Evolutionary conservation across 257 asterid genomes (phyloP), one percentile per base, ranked within the genome.

Genomic region (Lithospermum erythrorhizon): DNA sequence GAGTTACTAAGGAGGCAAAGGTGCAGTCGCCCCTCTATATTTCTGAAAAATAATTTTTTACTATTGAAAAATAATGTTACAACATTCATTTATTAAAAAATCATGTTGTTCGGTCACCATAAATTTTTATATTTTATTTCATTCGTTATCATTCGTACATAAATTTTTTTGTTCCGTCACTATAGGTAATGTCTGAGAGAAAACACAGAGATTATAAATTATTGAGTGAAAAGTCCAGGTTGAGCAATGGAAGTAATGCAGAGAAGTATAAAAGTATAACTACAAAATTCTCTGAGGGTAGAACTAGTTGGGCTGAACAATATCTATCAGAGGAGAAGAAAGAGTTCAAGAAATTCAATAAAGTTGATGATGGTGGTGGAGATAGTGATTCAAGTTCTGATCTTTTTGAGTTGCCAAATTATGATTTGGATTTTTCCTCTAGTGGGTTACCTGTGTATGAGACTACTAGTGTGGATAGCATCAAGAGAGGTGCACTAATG

Each of bases 331-430:
- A 59, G 37, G 64, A 68, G 18, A 41, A 41, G 49, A 67, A 62
- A 32, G 73, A 59, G 8, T 73, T 79, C 73, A 72, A 56, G 68
- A 78, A 78, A 45, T 70, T 72, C 63, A 64, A 70, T 23, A 45
- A 54, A 29, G 57, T 21, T 55, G 73, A 6, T 45, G 85, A 81
- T 35, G 95, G 75, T 52, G 94, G 79, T 3, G 90, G 57, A 1
- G 96, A 87, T 20, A 80, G 84, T 64, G 96, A 90, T 77, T 83
- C 97, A 17, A 90, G 97, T 63, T 87, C 96, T 59, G 97, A 90
- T 71, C 68, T 90, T 29, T 90, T 90, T 51, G 97, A 90, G 63
- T 70, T 90, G 21, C 96, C 88, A 20, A 90, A 81, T 59, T 86
- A 74, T 70, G 90, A 90, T 0, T 69, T 79, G 68, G 89, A 77